Evolutionary conservation across 345 rosid genomes (phyloP).

Genomic region (Eucalyptus decipiens): DNA sequence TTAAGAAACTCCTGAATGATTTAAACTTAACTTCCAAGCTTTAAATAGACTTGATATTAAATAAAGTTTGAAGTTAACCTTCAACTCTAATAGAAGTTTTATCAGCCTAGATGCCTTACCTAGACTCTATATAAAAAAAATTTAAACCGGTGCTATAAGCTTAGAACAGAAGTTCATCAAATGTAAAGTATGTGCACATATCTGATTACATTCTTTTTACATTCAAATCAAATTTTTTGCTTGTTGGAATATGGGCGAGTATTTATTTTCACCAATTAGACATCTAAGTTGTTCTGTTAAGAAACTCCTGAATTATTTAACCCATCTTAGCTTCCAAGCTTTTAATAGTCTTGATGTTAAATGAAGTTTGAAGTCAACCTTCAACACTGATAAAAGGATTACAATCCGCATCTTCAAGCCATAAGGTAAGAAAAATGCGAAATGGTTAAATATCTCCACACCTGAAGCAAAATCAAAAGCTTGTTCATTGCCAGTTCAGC

Average conservation of each 20-base stretch:
- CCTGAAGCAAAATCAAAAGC: not conserved
- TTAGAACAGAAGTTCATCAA: not conserved
- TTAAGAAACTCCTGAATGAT: not conserved
- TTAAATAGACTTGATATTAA: not conserved
- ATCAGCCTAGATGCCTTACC: not conserved
- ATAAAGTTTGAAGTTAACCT: not conserved
- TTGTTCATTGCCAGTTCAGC: not conserved
- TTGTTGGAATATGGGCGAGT: not conserved
- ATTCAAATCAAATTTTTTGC: not conserved
- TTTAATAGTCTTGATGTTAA: not conserved
- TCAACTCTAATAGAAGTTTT: not conserved
- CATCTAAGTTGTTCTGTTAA: not conserved
- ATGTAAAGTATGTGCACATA: not conserved
- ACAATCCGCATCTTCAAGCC: not conserved
- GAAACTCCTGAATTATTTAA: not conserved
- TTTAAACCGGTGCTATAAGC: not conserved
- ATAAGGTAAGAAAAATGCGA: not conserved
- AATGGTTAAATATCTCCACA: not conserved
- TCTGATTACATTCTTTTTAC: not conserved
- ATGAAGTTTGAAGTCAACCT: not conserved
- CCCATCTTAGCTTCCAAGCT: not conserved
- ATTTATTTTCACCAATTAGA: not conserved
- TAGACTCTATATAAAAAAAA: not conserved
- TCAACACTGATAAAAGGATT: not conserved
- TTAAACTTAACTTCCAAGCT: not conserved